phyloP scores from a whole-genome alignment of 1,139 yeast genomes.

The Blastobotrys malaysiensis region DNA sequence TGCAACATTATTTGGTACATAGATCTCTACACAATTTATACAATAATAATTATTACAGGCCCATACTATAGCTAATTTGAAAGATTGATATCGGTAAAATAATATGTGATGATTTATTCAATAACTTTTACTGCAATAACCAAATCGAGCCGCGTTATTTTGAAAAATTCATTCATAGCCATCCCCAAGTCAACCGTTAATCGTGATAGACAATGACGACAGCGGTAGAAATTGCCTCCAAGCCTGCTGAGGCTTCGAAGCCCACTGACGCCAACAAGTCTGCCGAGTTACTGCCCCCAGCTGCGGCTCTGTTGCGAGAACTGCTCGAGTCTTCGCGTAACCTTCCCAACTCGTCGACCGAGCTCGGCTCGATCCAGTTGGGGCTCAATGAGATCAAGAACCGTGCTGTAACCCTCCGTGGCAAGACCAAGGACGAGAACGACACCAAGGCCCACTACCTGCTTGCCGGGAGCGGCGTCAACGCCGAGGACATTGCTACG shows the following conservation, averaged over 20 bases:
- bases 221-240: slow-evolving; percentile 1
- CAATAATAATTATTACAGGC: too few relatives aligned
- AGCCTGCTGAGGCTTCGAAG: slow-evolving; percentile 4
- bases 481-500: slow-evolving; percentile 78
- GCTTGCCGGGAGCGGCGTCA: slow-evolving; percentile 83
- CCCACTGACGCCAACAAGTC: slow-evolving; percentile 4
- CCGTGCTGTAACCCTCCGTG: slow-evolving; percentile 59
- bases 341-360: slow-evolving; percentile 59
- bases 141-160: not conserved
- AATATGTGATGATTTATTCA: too few relatives aligned
- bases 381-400: slow-evolving; percentile 74
- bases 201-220: not conserved
- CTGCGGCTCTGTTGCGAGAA: slow-evolving; percentile 47
- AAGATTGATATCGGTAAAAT: too few relatives aligned
- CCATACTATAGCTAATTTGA: too few relatives aligned
- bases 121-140: not conserved
- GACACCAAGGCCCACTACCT: slow-evolving; percentile 87
- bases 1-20: too few relatives aligned
- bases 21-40: too few relatives aligned
- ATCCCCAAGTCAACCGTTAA: not conserved
- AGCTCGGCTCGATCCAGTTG: slow-evolving; percentile 65
- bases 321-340: slow-evolving; percentile 65
- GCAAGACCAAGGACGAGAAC: slow-evolving; percentile 40
- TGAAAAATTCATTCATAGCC: too few relatives aligned
- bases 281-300: slow-evolving; percentile 37